These are phyloP conservation scores for Aspergillus neotritici DNA, from an alignment of 2,329 filamentous ascomycete species.

Conservation along the genomic window DNA sequence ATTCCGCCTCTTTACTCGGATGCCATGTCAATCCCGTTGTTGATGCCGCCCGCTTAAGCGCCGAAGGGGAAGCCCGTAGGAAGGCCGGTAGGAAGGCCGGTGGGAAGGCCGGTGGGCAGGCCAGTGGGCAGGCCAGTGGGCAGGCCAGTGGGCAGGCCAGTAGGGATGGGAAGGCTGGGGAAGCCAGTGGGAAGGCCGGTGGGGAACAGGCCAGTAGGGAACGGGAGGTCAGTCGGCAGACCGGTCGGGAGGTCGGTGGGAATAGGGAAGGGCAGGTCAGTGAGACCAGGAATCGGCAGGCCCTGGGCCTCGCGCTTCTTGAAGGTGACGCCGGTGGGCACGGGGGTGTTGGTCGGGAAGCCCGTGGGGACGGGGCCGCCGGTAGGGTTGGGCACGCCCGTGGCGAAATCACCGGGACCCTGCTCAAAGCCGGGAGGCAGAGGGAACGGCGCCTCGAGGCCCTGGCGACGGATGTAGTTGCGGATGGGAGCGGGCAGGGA, in stretches of 20 bases:
- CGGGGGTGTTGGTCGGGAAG: too few species aligned
- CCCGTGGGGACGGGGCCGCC: too few species aligned
- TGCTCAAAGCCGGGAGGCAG: too few species aligned
- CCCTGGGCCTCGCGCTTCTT: too few species aligned
- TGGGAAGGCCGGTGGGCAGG: not conserved
- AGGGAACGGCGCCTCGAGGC: too few species aligned
- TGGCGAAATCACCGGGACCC: too few species aligned
- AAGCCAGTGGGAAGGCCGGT: not conserved
- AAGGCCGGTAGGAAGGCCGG: not conserved
- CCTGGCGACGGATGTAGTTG: not conserved
- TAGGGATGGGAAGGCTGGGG: not conserved
- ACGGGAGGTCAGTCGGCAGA: not conserved
- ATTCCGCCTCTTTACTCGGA: too few species aligned
- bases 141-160: not conserved
- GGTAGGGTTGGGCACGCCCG: too few species aligned
- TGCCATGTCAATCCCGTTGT: too few species aligned
- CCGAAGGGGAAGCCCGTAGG: not conserved
- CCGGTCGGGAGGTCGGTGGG: not conserved
- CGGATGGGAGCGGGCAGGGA: constrained; percentile 4
- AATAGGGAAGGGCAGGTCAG: not conserved
- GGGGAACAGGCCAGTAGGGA: not conserved
- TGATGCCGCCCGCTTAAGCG: too few species aligned
- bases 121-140: not conserved
- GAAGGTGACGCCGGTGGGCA: too few species aligned
- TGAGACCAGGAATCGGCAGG: not conserved